Conservation (phyloP, 306 rosid species). For the Coriaria nepalensis region DNA sequence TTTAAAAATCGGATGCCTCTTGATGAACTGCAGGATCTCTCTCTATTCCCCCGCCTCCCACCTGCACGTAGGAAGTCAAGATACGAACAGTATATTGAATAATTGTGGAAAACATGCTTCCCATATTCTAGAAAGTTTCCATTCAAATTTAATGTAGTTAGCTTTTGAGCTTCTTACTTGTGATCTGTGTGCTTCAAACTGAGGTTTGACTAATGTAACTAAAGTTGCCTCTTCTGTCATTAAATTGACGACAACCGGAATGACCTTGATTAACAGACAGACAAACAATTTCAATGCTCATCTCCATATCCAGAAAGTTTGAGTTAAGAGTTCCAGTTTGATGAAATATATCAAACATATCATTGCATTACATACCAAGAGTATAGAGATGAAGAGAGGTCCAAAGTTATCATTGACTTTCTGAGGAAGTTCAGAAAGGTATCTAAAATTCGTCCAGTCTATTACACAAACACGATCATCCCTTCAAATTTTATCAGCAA, state of each 20-base stretch:
- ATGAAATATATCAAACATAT: background rate
- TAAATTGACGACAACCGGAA: slow-evolving; percentile 79
- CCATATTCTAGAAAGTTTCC: background rate
- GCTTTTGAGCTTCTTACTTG: slow-evolving; percentile 39
- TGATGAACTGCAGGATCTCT: slow-evolving; percentile 40
- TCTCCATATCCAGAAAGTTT: background rate
- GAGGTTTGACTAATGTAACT: slow-evolving; percentile 84
- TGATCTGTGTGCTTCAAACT: slow-evolving; percentile 81
- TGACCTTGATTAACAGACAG: slow-evolving; percentile 46
- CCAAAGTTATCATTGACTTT: slow-evolving; percentile 87
- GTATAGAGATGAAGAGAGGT: slow-evolving; percentile 91
- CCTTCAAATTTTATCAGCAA: slow-evolving; percentile 69
- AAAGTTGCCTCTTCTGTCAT: slow-evolving; percentile 76
- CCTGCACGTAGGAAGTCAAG: slow-evolving; percentile 20
- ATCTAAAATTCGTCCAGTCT: slow-evolving; percentile 80
- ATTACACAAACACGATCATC: slow-evolving; percentile 75
- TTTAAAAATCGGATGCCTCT: slow-evolving; percentile 21
- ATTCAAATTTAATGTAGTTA: background rate
- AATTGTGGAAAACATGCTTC: background rate
- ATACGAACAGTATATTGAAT: slow-evolving; percentile 1
- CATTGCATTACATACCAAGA: slow-evolving; percentile 44
- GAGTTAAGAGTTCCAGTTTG: background rate
- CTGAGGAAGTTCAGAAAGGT: slow-evolving; percentile 72
- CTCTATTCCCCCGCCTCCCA: slow-evolving; percentile 42
- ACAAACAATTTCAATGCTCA: slow-evolving; percentile 5